These are phyloP conservation scores for Chlamydomonas applanata DNA, from an alignment of 139 green algal species.

Conservation along the genomic window DNA sequence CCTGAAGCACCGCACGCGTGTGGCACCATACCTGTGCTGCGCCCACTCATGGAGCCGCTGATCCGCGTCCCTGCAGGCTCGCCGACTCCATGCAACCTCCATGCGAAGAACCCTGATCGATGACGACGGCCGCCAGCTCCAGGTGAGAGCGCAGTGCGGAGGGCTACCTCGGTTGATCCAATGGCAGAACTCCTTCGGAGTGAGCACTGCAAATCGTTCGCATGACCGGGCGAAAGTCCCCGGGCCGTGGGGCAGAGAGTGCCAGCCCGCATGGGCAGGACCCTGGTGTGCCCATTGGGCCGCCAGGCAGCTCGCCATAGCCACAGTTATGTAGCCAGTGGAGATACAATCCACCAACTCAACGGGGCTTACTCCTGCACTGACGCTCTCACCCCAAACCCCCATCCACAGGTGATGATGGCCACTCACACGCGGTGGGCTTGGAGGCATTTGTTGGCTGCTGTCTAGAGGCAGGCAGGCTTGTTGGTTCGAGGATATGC, in stretches of 20 bases:
- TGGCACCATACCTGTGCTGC: too few relatives aligned
- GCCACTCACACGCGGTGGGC: too few relatives aligned
- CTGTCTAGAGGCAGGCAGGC: too few relatives aligned
- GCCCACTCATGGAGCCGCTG: too few relatives aligned
- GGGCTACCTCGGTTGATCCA: constrained; percentile 71
- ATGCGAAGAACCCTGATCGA: too few relatives aligned
- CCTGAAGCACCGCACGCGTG: too few relatives aligned
- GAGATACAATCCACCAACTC: constrained; percentile 78
- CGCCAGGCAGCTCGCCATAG: constrained; percentile 89
- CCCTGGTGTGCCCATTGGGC: constrained; percentile 54
- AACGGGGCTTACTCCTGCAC: constrained; percentile 98
- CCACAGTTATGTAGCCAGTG: constrained; percentile 97
- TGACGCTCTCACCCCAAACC: constrained; percentile 67
- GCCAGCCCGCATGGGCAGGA: constrained; percentile 86
- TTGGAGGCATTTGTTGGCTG: too few relatives aligned
- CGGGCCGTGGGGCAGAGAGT: constrained; percentile 95
- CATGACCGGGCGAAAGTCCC: constrained; percentile 96
- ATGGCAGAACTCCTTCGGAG: constrained; percentile 17
- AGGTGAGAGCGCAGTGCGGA: constrained; percentile 68
- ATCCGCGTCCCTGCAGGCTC: too few relatives aligned
- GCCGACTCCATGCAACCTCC: background rate
- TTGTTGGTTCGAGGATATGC: too few relatives aligned
- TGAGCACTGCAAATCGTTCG: constrained; percentile 35
- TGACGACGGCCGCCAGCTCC: too few relatives aligned
- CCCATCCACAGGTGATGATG: background rate